Percentiles rank a stretch among this genome's conserved stretches.
Evolutionary conservation across 179 eudicot species (phyloP).

Genomic region (Silene coronaria): DNA sequence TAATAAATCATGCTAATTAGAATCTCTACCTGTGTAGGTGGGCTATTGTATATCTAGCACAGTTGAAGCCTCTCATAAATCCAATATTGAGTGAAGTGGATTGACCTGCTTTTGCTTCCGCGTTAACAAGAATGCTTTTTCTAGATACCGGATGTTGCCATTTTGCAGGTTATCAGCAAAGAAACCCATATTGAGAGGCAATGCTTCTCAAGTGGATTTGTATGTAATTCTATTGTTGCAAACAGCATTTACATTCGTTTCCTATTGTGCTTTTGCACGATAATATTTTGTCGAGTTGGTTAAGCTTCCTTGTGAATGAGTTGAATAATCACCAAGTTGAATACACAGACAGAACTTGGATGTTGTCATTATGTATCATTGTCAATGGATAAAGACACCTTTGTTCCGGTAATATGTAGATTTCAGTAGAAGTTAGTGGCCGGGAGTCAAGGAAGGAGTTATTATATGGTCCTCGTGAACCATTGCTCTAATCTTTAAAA

Average conservation of each 20-base stretch:
- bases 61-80: conserved; percentile 84
- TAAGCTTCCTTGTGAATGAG: conserved; percentile 28
- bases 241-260: conserved; percentile 17
- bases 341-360: conserved; percentile 4
- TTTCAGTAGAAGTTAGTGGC: background rate
- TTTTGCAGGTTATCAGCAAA: conserved; percentile 28
- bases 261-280: conserved; percentile 14
- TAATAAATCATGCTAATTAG: background rate
- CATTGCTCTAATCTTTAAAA: background rate
- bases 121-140: conserved; percentile 21
- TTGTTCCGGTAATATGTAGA: background rate
- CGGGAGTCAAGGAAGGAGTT: background rate
- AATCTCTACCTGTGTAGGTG: conserved; percentile 47
- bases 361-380: background rate
- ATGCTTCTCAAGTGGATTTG: conserved; percentile 31
- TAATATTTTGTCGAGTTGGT: conserved; percentile 21
- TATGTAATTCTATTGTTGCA: conserved; percentile 25
- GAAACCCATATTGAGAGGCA: conserved; percentile 25
- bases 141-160: conserved; percentile 22
- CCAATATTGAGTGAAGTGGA: conserved; percentile 71
- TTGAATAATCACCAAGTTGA: conserved; percentile 16
- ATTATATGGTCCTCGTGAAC: background rate
- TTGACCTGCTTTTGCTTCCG: conserved; percentile 25
- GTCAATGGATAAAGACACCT: background rate
- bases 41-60: conserved; percentile 91